These are phyloP conservation scores for Scheffersomyces insectosa DNA, from an alignment of 1,139 yeast genomes.

Conservation along the genomic window DNA sequence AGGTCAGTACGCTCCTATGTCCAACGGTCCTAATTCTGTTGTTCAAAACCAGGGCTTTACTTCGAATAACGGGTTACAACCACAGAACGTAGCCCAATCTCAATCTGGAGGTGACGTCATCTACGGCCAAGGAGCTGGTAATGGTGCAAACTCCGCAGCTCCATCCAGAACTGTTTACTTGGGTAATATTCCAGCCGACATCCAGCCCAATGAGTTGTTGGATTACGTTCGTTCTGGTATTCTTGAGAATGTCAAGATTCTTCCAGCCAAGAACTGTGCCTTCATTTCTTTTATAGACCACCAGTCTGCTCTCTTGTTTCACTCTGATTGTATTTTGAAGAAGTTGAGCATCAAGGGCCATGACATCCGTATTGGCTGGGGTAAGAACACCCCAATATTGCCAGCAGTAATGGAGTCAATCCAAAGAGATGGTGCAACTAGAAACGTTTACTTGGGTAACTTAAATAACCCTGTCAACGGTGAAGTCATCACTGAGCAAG, in stretches of 20 bases:
- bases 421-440: constrained; percentile 83
- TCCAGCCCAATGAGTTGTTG: constrained; percentile 77
- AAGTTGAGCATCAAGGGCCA: constrained; percentile 56
- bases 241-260: constrained; percentile 68
- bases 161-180: constrained; percentile 87
- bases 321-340: constrained; percentile 61
- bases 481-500: constrained; percentile 57
- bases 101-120: constrained; percentile 8
- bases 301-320: constrained; percentile 60
- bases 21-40: not conserved
- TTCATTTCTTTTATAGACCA: constrained; percentile 63
- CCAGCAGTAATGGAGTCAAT: constrained; percentile 74
- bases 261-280: constrained; percentile 60
- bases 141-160: constrained; percentile 35
- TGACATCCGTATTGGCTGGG: constrained; percentile 70
- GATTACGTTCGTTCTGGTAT: constrained; percentile 92
- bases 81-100: constrained; percentile 4
- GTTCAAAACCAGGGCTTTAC: constrained; percentile 1
- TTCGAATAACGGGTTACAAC: constrained; percentile 3
- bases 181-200: constrained; percentile 84
- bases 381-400: constrained; percentile 62
- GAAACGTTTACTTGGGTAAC: constrained; percentile 85
- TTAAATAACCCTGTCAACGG: constrained; percentile 52
- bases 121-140: constrained; percentile 10
- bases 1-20: constrained; percentile 4